phyloP scores from a whole-genome alignment of 306 rosid species.

The Phaseolus lunatus region DNA sequence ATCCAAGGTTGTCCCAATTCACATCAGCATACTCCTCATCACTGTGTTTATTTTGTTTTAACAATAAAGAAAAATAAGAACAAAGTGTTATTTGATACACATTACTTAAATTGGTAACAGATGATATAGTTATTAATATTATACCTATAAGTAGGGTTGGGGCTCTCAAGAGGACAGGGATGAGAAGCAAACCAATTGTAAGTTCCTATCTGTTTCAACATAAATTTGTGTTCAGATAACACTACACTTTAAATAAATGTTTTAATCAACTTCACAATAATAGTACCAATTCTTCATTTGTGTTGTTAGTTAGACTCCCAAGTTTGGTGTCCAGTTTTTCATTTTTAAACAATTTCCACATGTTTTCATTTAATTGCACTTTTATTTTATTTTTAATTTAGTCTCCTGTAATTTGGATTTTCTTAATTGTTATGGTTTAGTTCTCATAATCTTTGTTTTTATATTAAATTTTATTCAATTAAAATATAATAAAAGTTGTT shows the following conservation, averaged over 20 bases:
- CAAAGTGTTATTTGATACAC: background rate
- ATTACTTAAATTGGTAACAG: background rate
- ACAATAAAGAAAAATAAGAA: background rate
- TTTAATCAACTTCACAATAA: background rate
- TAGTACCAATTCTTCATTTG: background rate
- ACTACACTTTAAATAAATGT: background rate
- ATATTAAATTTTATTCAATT: too few relatives aligned
- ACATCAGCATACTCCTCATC: slow-evolving; percentile 63
- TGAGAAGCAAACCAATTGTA: slow-evolving; percentile 44
- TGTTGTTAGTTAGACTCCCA: background rate
- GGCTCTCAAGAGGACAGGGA: slow-evolving; percentile 32
- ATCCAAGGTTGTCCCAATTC: slow-evolving; percentile 87
- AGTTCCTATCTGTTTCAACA: slow-evolving; percentile 34
- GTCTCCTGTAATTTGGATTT: too few relatives aligned
- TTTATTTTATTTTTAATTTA: too few relatives aligned
- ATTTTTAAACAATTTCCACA: background rate
- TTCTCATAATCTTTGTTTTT: too few relatives aligned
- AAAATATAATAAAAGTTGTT: too few relatives aligned
- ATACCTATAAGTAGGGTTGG: slow-evolving; percentile 39
- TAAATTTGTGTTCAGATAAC: background rate
- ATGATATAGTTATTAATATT: background rate
- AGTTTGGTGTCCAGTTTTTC: background rate
- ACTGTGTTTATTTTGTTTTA: slow-evolving; percentile 17
- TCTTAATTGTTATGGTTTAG: background rate
- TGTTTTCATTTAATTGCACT: too few relatives aligned